Evolutionary conservation across 2,329 filamentous ascomycete genomes (phyloP).

Genomic region (Ophiosphaerella herpotricha): DNA sequence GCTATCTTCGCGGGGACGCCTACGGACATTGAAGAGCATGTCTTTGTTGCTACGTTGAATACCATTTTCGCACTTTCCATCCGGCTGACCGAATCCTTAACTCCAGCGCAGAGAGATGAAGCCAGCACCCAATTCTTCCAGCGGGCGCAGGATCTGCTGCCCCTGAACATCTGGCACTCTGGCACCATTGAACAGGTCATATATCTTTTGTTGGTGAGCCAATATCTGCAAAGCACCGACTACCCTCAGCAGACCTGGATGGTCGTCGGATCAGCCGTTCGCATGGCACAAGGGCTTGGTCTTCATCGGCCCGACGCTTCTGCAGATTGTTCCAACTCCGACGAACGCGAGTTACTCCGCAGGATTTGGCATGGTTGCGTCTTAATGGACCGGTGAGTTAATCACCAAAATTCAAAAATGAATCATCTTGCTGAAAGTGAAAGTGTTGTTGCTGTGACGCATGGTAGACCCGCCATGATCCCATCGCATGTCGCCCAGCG

Average conservation of each 20-base stretch:
- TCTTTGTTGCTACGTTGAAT: conserved; percentile 23
- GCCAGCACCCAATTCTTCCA: conserved; percentile 11
- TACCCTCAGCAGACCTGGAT: conserved; percentile 27
- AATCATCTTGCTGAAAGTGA: not conserved
- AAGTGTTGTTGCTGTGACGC: conserved; percentile 15
- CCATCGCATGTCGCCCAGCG: not conserved
- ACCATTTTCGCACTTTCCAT: conserved; percentile 25
- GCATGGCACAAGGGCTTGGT: conserved; percentile 31
- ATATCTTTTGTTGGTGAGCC: conserved; percentile 25
- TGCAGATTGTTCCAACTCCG: conserved; percentile 6
- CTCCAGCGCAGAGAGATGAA: not conserved
- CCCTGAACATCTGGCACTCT: conserved; percentile 10
- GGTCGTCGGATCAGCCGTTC: conserved; percentile 29
- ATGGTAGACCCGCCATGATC: conserved; percentile 16
- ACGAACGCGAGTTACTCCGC: conserved; percentile 13
- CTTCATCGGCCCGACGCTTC: conserved; percentile 19
- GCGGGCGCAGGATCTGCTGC: conserved; percentile 13
- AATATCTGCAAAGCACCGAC: conserved; percentile 32
- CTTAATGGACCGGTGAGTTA: conserved; percentile 13
- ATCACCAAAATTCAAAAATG: not conserved
- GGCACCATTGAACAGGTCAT: conserved; percentile 27
- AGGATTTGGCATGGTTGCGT: conserved; percentile 16
- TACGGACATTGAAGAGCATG: not conserved
- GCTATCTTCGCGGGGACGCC: not conserved
- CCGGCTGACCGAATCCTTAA: conserved; percentile 3